Evolutionary conservation across 129 eudicot species (phyloP).

Genomic region (Daucus carota): DH1_v3.0 NC_030381.2:18929501-18930000

Average conservation of each 20-base stretch:
- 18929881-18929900: too few species aligned
- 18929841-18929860: not conserved
- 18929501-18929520: slow-evolving; percentile 35
- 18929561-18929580: slow-evolving; percentile 40
- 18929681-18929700: not conserved
- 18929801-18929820: too few species aligned
- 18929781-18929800: not conserved
- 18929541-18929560: slow-evolving; percentile 42
- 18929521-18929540: slow-evolving; percentile 46
- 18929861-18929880: too few species aligned
- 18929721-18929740: not conserved
- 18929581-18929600: slow-evolving; percentile 43
- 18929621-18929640: slow-evolving; percentile 33
- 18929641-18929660: slow-evolving; percentile 32
- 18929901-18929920: too few species aligned
- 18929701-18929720: not conserved
- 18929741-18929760: slow-evolving; percentile 45
- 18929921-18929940: too few species aligned
- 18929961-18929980: not conserved
- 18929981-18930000: not conserved
- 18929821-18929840: not conserved
- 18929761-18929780: slow-evolving; percentile 13
- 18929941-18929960: not conserved
- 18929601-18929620: slow-evolving; percentile 45
- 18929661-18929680: not conserved